phyloP scores from a whole-genome alignment of 805 yeast genomes.

The Schwanniomyces vanrijiae region DNA sequence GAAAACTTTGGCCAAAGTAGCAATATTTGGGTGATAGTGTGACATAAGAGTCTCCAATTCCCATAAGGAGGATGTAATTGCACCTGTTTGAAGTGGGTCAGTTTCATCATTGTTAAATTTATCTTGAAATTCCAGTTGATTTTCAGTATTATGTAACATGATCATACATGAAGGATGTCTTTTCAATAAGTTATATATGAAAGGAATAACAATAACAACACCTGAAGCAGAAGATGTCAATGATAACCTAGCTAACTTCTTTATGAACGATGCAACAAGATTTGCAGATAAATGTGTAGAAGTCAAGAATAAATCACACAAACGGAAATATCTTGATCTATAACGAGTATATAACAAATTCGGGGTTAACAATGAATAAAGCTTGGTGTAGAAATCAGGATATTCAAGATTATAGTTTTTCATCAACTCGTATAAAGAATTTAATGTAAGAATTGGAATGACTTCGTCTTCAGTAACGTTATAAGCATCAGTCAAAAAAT shows the following conservation, averaged over 20 bases:
- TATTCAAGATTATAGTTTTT: conserved; percentile 81
- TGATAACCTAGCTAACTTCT: conserved; percentile 72
- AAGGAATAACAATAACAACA: conserved; percentile 83
- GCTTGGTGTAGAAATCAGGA: conserved; percentile 82
- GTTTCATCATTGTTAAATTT: conserved; percentile 62
- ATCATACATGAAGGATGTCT: conserved; percentile 95
- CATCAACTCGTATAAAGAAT: conserved; percentile 86
- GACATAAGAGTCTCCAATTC: conserved; percentile 75
- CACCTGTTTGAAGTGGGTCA: conserved; percentile 79
- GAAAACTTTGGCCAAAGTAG: conserved; percentile 85
- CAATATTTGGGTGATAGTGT: conserved; percentile 95
- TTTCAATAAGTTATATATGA: conserved; percentile 82
- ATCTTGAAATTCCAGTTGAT: conserved; percentile 44
- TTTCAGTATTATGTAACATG: conserved; percentile 61
- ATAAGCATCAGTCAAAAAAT: conserved; percentile 86
- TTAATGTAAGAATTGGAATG: conserved; percentile 75
- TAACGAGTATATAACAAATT: conserved; percentile 73
- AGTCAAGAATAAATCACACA: conserved; percentile 79
- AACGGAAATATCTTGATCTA: conserved; percentile 83
- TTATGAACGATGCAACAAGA: conserved; percentile 86
- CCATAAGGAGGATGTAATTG: conserved; percentile 88
- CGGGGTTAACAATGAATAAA: conserved; percentile 78
- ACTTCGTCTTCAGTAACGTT: conserved; percentile 46
- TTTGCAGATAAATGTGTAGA: conserved; percentile 86
- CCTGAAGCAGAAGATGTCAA: conserved; percentile 85